Base-by-base conservation (phyloP, 176 grass and related monocot species). In the Zea mays region DNA sequence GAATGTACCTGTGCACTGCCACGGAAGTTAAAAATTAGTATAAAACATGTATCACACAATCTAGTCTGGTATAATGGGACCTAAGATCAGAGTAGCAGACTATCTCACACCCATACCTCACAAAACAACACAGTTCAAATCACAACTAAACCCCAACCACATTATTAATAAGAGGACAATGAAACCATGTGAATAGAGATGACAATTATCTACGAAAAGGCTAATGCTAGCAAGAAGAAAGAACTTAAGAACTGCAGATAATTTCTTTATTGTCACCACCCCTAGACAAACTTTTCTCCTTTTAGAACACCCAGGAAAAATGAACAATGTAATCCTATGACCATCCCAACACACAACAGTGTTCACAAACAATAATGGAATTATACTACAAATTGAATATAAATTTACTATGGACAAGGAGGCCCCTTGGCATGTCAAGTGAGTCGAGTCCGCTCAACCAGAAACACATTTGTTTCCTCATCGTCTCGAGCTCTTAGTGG, bases 331-430 rank as follows among this genome's bases (percentile, higher is more conserved):
- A 34, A 65, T 76, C 42, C 47, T 88, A 81, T 48, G 14, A 71
- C 34, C 56, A 76, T 71, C 67, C 19, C n/a, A 71, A 71, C 56
- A 84, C 56, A 61, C 43, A 81, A 0, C 40, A 45, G 8, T 27
- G 10, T 11, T 71, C n/a, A 59, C 65, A 66, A 59, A 72, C 59
- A 77, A 15, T n/a, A 49, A 45, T 13, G 1, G 2, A 67, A 6
- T 0, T 82, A 76, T 75, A 55, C 38, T 39, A 76, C 71, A 76
- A 51, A 76, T 19, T 43, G 10, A 59, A 72, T 76, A 80, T 9
- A 85, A 66, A 66, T 50, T 76, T 72, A 51, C 56, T 81, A 81
- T 76, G 10, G 41, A 80, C 86, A 76, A 36, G 6, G 42, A 71
- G 71, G 16, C 45, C 19, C 12, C n/a, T 0, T 69, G 4, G 3